Conservation (phyloP, 2,329 filamentous ascomycete species). For the Aspergillus nomiae region DNA sequence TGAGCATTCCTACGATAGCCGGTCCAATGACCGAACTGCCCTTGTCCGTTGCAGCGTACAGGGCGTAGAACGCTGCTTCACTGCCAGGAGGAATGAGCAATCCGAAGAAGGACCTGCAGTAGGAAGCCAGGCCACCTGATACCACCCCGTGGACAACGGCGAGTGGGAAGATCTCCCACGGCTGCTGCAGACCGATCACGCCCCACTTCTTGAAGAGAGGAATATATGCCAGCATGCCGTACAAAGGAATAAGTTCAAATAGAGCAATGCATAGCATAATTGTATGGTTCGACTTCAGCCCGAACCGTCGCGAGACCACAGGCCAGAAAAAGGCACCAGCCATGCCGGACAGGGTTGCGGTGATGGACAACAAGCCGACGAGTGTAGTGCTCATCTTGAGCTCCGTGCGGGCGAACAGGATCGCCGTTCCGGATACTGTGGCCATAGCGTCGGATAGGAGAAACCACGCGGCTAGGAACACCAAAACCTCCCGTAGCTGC, state of each 20-base stretch:
- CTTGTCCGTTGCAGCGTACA: constrained; percentile 95
- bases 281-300: constrained; percentile 74
- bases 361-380: constrained; percentile 84
- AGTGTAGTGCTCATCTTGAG: constrained; percentile 80
- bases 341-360: constrained; percentile 78
- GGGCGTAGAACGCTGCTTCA: constrained; percentile 88
- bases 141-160: constrained; percentile 86
- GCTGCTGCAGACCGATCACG: constrained; percentile 76
- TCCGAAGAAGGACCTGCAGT: constrained; percentile 84
- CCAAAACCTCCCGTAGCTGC: constrained; percentile 70
- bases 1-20: constrained; percentile 84
- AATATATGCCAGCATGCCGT: constrained; percentile 81
- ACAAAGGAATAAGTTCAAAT: constrained; percentile 88
- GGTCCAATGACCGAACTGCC: constrained; percentile 88
- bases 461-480: constrained; percentile 89
- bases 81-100: constrained; percentile 86
- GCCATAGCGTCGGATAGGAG: constrained; percentile 86
- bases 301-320: constrained; percentile 67
- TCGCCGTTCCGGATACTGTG: constrained; percentile 86
- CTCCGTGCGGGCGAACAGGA: constrained; percentile 88
- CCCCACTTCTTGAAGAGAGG: constrained; percentile 73
- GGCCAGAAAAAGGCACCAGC: constrained; percentile 84
- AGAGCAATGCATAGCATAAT: constrained; percentile 83
- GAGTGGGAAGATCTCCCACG: constrained; percentile 91
- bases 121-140: constrained; percentile 79